A percentile compares a stretch with the other conserved stretches of the same genome.
Conservation (phyloP, 2,329 filamentous ascomycete genomes). For the Apiospora phragmitis region DNA sequence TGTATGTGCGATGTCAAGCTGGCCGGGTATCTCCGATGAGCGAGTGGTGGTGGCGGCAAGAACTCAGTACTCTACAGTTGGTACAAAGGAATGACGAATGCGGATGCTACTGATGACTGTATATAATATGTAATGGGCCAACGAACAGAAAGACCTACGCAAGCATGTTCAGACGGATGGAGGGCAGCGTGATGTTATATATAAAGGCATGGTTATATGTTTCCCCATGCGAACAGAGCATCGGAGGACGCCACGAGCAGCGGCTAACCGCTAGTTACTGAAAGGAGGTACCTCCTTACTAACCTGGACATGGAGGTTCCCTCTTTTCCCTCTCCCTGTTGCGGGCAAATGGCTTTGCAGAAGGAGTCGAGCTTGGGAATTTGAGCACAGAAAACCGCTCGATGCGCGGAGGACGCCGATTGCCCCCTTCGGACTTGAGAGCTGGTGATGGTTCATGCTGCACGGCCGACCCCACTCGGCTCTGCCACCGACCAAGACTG, state of each 20-base stretch:
- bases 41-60: background rate
- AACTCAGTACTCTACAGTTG: background rate
- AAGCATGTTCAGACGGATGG: background rate
- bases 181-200: background rate
- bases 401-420: slow-evolving; percentile 6
- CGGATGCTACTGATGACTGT: background rate
- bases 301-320: background rate
- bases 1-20: background rate
- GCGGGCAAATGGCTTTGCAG: background rate
- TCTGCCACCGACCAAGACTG: background rate
- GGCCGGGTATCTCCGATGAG: background rate
- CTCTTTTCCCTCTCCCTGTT: background rate
- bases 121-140: background rate
- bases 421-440: slow-evolving; percentile 5
- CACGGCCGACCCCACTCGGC: slow-evolving; percentile 4
- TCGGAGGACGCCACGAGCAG: background rate
- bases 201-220: background rate
- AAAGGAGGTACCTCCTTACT: background rate
- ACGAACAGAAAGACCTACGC: background rate
- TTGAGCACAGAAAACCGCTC: background rate
- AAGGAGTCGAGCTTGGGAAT: background rate
- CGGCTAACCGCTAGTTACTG: slow-evolving; percentile 1
- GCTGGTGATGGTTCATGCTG: slow-evolving; percentile 3
- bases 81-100: background rate
- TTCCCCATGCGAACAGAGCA: background rate